Evolutionary conservation across 192 early-diverging fungal species (phyloP), one percentile per base, ranked within the genome.

Genomic region (Linnemannia exigua): DNA sequence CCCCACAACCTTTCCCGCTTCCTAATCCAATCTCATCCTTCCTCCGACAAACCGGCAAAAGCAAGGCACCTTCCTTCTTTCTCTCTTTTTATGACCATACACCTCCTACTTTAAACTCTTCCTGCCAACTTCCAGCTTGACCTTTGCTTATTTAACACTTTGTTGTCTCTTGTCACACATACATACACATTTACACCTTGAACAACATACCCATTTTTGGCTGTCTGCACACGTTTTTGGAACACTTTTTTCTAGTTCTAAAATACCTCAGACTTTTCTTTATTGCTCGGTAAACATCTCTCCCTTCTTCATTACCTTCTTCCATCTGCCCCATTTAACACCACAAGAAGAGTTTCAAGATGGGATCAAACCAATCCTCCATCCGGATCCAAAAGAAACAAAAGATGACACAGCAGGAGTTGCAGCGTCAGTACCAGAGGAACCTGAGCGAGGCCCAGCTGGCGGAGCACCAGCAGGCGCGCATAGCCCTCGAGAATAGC

Each of bases 361-460:
- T 86, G 84, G 84, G 84, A 20, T 80, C 44, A 58, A 86, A 50
- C 38, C 84, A 86, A 38, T 86, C 84, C 2, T 50, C 75, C 9
- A 69, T 61, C 8, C 84, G 84, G 36, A 37, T 80, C 78, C 84
- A 80, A 44, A 86, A 80, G 70, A 86, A 79, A 75, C 78, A 52
- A 63, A 86, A 71, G 70, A 72, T 77, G 78, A 79, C 78, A 25
- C 84, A 86, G 44, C 79, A 77, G 50, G 84, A 86, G 47, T 70
- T 86, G 22, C 84, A 86, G 70, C 69, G 79, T n/a, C 67, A 86
- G 31, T 86, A 86, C 50, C 84, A 86, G 38, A 19, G 84, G 19
- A 86, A 86, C 54, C 68, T 86, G n/a, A 86, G 79, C 68, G 84
- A 86, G 44, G 78, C 79, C n/a, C 84, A 80, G 41, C n/a, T 86